Conservation (phyloP, 305 asterid genomes). For the Plantago rigida region DNA sequence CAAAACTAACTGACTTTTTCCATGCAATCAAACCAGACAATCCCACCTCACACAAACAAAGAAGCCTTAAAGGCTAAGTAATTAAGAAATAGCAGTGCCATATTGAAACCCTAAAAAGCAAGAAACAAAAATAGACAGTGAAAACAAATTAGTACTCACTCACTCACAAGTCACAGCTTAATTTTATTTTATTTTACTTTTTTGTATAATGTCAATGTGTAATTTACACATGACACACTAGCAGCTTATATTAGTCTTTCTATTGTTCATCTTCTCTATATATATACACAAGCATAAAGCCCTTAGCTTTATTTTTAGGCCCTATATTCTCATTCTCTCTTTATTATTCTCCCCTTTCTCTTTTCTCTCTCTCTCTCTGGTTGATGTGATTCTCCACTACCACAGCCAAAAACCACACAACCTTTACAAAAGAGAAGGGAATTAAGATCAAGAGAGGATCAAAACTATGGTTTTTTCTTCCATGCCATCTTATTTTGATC, state of each 20-base stretch:
- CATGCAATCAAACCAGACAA: slow-evolving; percentile 36
- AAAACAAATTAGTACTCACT: slow-evolving; percentile 45
- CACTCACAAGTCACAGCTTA: not conserved
- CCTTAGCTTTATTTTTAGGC: slow-evolving; percentile 68
- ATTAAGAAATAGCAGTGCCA: slow-evolving; percentile 32
- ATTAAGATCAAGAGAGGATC: slow-evolving; percentile 36
- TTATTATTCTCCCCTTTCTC: slow-evolving; percentile 34
- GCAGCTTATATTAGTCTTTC: too few species aligned
- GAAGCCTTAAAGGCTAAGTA: slow-evolving; percentile 75
- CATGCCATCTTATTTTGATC: slow-evolving; percentile 86
- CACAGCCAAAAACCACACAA: slow-evolving; percentile 41
- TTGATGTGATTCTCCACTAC: slow-evolving; percentile 95
- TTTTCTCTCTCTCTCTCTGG: slow-evolving; percentile 31
- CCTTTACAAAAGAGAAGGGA: slow-evolving; percentile 76
- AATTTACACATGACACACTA: too few species aligned
- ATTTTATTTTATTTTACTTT: too few species aligned
- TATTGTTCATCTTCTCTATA: slow-evolving; percentile 11
- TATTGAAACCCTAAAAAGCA: slow-evolving; percentile 61
- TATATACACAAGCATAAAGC: slow-evolving; percentile 62
- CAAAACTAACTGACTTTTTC: slow-evolving; percentile 26
- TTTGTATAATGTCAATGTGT: too few species aligned
- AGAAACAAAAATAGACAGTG: slow-evolving; percentile 61
- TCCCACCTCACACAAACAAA: slow-evolving; percentile 22
- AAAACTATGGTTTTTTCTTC: slow-evolving; percentile 80
- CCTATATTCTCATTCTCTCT: slow-evolving; percentile 68